Percentiles rank a stretch among this genome's conserved stretches.
phyloP scores from a whole-genome alignment of 768 basidiomycete genomes.

The Naematelia aurantialba region DNA sequence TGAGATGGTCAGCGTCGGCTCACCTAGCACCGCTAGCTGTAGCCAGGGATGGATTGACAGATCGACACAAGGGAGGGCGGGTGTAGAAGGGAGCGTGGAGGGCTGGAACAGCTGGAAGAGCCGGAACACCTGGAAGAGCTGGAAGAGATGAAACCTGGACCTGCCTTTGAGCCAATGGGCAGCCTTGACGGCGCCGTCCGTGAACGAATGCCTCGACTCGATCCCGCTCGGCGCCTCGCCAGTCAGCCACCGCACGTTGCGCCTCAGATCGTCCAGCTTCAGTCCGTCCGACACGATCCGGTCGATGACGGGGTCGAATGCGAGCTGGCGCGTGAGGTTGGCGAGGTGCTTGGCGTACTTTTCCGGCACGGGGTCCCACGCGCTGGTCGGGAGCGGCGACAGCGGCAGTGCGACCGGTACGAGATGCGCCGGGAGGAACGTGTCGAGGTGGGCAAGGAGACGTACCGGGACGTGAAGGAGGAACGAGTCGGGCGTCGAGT shows the following conservation, averaged over 20 bases:
- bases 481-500: constrained; percentile 30
- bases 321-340: constrained; percentile 59
- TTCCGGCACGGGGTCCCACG: constrained; percentile 58
- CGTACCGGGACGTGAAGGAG: constrained; percentile 39
- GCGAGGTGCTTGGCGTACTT: constrained; percentile 59
- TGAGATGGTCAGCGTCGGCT: constrained; percentile 2
- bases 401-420: constrained; percentile 64
- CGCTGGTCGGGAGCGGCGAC: constrained; percentile 42
- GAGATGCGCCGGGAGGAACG: constrained; percentile 68
- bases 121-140: neutral
- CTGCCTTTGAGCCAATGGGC: constrained; percentile 69
- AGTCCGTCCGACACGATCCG: constrained; percentile 63
- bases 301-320: constrained; percentile 68
- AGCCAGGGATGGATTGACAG: neutral
- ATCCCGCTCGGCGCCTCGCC: constrained; percentile 75
- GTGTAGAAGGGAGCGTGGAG: neutral
- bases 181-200: constrained; percentile 62
- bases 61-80: neutral
- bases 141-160: constrained; percentile 30
- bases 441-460: constrained; percentile 55
- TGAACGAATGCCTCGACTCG: constrained; percentile 76
- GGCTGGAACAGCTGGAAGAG: constrained; percentile 24
- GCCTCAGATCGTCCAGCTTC: constrained; percentile 62
- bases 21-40: neutral
- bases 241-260: constrained; percentile 75